Evolutionary conservation across 2,329 filamentous ascomycete species (phyloP).

Genomic region (Diaporthe aspalathi): DNA sequence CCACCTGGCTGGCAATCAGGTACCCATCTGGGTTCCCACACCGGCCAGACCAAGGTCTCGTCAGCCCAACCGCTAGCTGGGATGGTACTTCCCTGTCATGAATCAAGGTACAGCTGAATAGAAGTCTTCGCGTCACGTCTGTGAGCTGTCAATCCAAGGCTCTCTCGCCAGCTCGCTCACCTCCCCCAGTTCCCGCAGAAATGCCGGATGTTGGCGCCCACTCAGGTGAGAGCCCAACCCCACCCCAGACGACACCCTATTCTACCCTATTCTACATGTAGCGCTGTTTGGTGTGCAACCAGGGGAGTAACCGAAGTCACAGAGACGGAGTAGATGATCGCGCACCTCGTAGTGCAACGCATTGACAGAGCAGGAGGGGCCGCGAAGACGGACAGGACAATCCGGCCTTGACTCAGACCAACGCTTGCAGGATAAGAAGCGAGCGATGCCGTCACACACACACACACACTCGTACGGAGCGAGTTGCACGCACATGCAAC

Average conservation of each 20-base stretch:
- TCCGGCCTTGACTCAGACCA: constrained; percentile 19
- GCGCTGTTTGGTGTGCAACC: constrained; percentile 18
- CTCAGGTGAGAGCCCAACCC: constrained; percentile 11
- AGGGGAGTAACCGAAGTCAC: constrained; percentile 22
- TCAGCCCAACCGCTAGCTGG: constrained; percentile 19
- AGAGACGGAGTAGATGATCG: constrained; percentile 24
- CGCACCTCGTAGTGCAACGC: constrained; percentile 7
- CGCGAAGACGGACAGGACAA: constrained; percentile 8
- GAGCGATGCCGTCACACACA: constrained; percentile 27
- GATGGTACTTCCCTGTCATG: constrained; percentile 25
- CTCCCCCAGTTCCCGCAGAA: constrained; percentile 18
- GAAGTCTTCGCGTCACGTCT: background rate
- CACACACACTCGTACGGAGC: constrained; percentile 15
- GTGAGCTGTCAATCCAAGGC: constrained; percentile 32
- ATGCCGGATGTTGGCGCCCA: constrained; percentile 24
- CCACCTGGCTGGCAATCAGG: constrained; percentile 2
- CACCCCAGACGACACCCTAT: constrained; percentile 27
- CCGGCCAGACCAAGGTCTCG: constrained; percentile 5
- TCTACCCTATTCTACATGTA: constrained; percentile 21
- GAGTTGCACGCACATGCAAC: constrained; percentile 24
- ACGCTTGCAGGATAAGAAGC: constrained; percentile 25
- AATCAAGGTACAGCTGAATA: constrained; percentile 25
- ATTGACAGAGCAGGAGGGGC: constrained; percentile 24
- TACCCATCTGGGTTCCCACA: constrained; percentile 26
- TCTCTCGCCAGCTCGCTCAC: too few relatives aligned